Evolutionary conservation across 257 asterid genomes (phyloP).

Genomic region (Nicotiana undulata): DNA sequence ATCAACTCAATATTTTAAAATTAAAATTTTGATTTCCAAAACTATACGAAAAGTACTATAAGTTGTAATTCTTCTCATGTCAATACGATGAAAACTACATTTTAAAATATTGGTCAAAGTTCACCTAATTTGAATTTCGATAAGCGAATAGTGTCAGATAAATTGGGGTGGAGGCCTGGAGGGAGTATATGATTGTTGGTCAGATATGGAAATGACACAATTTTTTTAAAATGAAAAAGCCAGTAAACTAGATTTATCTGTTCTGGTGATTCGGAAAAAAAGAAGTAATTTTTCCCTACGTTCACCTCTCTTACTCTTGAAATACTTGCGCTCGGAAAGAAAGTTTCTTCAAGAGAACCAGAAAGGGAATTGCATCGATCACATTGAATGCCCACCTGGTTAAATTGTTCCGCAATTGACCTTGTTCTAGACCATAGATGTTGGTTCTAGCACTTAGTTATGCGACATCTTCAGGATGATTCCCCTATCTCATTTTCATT

Average conservation of each 20-base stretch:
- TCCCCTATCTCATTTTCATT: background rate
- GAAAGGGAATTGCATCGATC: background rate
- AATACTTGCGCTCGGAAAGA: background rate
- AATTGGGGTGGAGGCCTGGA: no score
- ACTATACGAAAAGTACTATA: no score
- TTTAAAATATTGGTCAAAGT: no score
- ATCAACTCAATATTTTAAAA: no score
- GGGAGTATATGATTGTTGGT: background rate
- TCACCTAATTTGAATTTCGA: no score
- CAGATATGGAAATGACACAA: background rate
- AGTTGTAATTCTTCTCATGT: no score
- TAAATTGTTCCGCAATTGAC: background rate
- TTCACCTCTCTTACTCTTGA: background rate
- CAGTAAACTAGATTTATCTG: background rate
- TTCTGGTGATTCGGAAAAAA: background rate
- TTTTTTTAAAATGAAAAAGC: no score
- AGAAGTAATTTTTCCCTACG: background rate
- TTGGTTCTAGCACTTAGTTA: conserved; percentile 1
- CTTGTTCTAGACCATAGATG: conserved; percentile 2
- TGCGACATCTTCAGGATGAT: background rate
- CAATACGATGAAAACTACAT: no score
- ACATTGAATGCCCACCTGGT: background rate
- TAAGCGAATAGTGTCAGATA: no score
- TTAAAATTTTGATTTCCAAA: no score
- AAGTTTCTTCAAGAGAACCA: conserved; percentile 1